Percentiles rank a stretch among this genome's conserved stretches.
phyloP scores from a whole-genome alignment of 2,329 filamentous ascomycete genomes.

The Fusarium drepaniforme region DNA sequence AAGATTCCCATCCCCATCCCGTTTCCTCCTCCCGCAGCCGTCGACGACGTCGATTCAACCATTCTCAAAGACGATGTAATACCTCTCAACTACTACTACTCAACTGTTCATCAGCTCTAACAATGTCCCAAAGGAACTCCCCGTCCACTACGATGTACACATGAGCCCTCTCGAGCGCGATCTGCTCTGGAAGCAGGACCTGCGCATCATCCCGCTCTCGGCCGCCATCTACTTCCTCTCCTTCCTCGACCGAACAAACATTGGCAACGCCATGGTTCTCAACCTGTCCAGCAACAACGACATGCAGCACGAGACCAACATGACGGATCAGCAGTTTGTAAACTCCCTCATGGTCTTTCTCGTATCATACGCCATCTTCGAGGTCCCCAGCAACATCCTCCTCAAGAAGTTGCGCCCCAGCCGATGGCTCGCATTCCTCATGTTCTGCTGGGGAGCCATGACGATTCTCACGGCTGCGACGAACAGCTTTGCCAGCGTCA shows the following conservation, averaged over 20 bases:
- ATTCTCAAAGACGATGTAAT: slow-evolving; percentile 41
- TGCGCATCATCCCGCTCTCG: slow-evolving; percentile 73
- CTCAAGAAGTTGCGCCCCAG: slow-evolving; percentile 73
- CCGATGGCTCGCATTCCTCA: slow-evolving; percentile 75
- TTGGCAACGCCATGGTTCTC: slow-evolving; percentile 76
- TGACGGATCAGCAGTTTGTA: slow-evolving; percentile 72
- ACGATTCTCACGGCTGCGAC: slow-evolving; percentile 76
- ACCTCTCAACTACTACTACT: neutral
- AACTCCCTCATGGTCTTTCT: slow-evolving; percentile 71
- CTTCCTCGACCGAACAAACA: slow-evolving; percentile 77
- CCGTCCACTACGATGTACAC: slow-evolving; percentile 32
- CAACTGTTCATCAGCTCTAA: slow-evolving; percentile 22
- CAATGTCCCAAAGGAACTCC: slow-evolving; percentile 24
- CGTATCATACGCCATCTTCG: slow-evolving; percentile 70
- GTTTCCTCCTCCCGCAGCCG: slow-evolving; percentile 42
- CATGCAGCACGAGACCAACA: slow-evolving; percentile 70
- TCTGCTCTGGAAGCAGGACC: slow-evolving; percentile 70
- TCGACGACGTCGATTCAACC: slow-evolving; percentile 44
- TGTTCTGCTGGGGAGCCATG: slow-evolving; percentile 75
- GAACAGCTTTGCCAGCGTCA: slow-evolving; percentile 71
- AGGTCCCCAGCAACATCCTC: slow-evolving; percentile 76
- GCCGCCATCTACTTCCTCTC: slow-evolving; percentile 75
- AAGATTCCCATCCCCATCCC: slow-evolving; percentile 38
- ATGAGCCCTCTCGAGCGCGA: slow-evolving; percentile 50
- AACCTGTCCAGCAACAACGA: slow-evolving; percentile 71